phyloP scores from a whole-genome alignment of 768 basidiomycete genomes.

The Erythrobasidium yunnanense region DNA sequence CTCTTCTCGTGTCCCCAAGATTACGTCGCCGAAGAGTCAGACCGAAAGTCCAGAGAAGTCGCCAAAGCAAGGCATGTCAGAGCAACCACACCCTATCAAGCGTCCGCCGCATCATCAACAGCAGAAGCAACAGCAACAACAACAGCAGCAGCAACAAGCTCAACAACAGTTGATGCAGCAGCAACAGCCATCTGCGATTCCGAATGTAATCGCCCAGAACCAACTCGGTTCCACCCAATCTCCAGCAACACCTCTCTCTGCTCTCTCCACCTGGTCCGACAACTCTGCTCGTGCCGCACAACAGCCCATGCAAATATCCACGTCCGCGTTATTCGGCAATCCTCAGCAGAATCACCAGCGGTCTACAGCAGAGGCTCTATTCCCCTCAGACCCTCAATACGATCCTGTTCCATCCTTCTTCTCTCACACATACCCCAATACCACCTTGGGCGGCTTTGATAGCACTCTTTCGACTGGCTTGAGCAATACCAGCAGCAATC shows the following conservation, averaged over 20 bases:
- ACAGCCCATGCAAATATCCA: too few relatives aligned
- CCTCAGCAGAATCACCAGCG: too few relatives aligned
- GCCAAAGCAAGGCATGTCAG: neutral
- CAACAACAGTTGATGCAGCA: neutral
- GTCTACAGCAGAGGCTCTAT: too few relatives aligned
- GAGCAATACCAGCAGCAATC: neutral
- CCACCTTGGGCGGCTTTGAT: neutral
- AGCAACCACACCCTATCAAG: neutral
- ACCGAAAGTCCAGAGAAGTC: neutral
- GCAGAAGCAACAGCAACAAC: constrained; percentile 1
- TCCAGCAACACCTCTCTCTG: neutral
- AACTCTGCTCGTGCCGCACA: too few relatives aligned
- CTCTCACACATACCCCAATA: too few relatives aligned
- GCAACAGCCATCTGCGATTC: neutral
- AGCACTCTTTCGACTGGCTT: neutral
- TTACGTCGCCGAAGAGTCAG: neutral
- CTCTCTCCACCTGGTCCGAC: too few relatives aligned
- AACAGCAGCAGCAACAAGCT: neutral
- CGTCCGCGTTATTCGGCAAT: too few relatives aligned
- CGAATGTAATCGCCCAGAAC: too few relatives aligned
- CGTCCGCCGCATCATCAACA: neutral
- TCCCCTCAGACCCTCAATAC: too few relatives aligned
- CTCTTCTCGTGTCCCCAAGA: constrained; percentile 16
- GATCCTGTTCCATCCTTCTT: too few relatives aligned
- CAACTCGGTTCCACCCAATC: too few relatives aligned